Percentiles rank a stretch among this genome's conserved stretches.
These are phyloP conservation scores for Senecio squalidus DNA, from an alignment of 140 eudicot genomes.

Conservation along the genomic window DNA sequence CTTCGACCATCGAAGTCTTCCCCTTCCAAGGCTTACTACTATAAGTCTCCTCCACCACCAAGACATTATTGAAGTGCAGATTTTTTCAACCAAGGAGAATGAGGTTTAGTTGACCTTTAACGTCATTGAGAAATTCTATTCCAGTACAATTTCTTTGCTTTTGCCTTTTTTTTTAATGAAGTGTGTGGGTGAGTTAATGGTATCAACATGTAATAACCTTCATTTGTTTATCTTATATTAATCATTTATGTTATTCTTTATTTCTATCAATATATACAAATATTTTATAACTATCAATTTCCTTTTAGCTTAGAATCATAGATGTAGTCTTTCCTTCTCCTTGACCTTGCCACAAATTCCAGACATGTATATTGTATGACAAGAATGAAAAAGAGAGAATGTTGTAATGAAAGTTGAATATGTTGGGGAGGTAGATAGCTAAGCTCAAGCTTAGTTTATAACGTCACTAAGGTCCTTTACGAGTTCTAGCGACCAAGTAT, in stretches of 20 bases:
- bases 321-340: neutral
- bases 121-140: neutral
- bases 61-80: constrained; percentile 15
- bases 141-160: neutral
- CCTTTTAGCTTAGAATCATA: too few relatives aligned
- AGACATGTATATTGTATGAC: too few relatives aligned
- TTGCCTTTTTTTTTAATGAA: neutral
- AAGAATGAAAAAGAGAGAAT: too few relatives aligned
- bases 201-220: neutral
- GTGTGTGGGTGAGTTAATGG: neutral
- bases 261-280: neutral
- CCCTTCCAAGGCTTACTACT: neutral
- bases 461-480: too few relatives aligned
- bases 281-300: too few relatives aligned
- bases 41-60: constrained; percentile 20
- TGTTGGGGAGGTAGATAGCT: too few relatives aligned
- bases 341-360: too few relatives aligned
- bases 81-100: too few relatives aligned
- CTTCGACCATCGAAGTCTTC: constrained; percentile 12
- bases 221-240: neutral
- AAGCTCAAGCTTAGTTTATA: too few relatives aligned
- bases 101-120: neutral
- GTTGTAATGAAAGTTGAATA: too few relatives aligned
- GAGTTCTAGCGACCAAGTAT: too few relatives aligned
- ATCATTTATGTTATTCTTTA: neutral